These are phyloP conservation scores for Lathyrus tuberosus DNA, from an alignment of 306 rosid species.

Conservation along the genomic window DNA sequence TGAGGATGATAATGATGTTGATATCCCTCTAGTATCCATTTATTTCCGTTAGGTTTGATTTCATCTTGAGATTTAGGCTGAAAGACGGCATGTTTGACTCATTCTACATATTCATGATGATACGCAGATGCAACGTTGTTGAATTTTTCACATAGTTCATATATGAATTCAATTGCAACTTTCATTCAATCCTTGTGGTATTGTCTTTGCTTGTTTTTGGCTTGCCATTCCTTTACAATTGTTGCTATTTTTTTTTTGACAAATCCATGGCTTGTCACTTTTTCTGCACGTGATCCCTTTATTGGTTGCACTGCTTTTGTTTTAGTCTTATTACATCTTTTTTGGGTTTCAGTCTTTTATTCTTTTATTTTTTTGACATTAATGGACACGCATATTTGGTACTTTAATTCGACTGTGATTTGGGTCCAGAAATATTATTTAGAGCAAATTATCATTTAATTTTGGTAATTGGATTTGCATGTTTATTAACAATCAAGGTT, in stretches of 20 bases:
- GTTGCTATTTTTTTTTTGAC: slow-evolving; percentile 4
- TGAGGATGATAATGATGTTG: slow-evolving; percentile 82
- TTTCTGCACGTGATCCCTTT: neutral
- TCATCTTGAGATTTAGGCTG: slow-evolving; percentile 34
- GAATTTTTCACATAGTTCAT: slow-evolving; percentile 23
- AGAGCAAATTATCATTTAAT: too few relatives aligned
- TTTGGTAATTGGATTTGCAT: too few relatives aligned
- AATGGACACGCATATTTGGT: too few relatives aligned
- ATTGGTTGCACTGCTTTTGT: neutral
- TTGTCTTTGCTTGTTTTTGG: neutral
- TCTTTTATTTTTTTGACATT: too few relatives aligned
- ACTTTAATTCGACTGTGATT: too few relatives aligned
- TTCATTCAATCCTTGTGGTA: slow-evolving; percentile 25
- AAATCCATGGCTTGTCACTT: neutral
- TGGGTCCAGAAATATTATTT: too few relatives aligned
- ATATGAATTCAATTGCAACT: slow-evolving; percentile 38
- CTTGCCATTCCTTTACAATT: neutral
- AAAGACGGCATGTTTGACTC: slow-evolving; percentile 39
- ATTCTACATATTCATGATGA: slow-evolving; percentile 28
- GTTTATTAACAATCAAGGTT: too few relatives aligned
- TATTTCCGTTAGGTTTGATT: slow-evolving; percentile 70
- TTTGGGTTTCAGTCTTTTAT: too few relatives aligned
- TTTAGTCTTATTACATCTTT: too few relatives aligned
- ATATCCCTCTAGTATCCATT: slow-evolving; percentile 81
- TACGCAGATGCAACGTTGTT: slow-evolving; percentile 30